Conservation (phyloP, 2,329 filamentous ascomycete species). For the Alternaria sp. region DNA sequence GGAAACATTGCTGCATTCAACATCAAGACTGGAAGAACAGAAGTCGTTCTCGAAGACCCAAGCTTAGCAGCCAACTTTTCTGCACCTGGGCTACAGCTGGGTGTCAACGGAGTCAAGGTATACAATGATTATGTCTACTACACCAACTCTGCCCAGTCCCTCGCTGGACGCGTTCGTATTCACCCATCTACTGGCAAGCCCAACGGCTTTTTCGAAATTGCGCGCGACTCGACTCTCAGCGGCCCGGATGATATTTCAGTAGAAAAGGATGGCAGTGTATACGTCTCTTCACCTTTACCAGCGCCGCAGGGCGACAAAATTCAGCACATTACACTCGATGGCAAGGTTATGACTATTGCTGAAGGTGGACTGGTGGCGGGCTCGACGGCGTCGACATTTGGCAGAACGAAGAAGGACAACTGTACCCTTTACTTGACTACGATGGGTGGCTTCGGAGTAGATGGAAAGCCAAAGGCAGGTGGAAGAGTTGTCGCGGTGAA, state of each 20-base stretch:
- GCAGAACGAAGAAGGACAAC: constrained; percentile 25
- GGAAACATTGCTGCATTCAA: constrained; percentile 31
- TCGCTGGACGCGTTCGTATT: constrained; percentile 28
- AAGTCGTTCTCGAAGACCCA: constrained; percentile 23
- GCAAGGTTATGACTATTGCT: constrained; percentile 19
- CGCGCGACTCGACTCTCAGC: constrained; percentile 7
- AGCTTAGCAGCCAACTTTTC: constrained; percentile 24
- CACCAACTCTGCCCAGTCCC: constrained; percentile 25
- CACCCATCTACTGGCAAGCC: constrained; percentile 13
- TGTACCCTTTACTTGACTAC: constrained; percentile 36
- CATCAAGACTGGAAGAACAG: constrained; percentile 14
- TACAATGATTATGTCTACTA: constrained; percentile 28
- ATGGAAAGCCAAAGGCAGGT: constrained; percentile 33
- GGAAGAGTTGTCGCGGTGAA: constrained; percentile 36
- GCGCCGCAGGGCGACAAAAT: constrained; percentile 22
- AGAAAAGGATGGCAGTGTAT: constrained; percentile 25
- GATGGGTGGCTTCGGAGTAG: constrained; percentile 30
- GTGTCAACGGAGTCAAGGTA: constrained; percentile 39
- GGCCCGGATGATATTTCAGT: constrained; percentile 34
- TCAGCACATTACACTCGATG: constrained; percentile 19
- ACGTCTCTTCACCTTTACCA: constrained; percentile 19
- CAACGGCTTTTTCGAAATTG: constrained; percentile 17
- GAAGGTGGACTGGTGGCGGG: constrained; percentile 24
- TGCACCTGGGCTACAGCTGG: constrained; percentile 15
- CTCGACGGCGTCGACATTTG: constrained; percentile 27